Evolutionary conservation across 257 asterid genomes (phyloP).

Genomic region (Plantago elongata): DNA sequence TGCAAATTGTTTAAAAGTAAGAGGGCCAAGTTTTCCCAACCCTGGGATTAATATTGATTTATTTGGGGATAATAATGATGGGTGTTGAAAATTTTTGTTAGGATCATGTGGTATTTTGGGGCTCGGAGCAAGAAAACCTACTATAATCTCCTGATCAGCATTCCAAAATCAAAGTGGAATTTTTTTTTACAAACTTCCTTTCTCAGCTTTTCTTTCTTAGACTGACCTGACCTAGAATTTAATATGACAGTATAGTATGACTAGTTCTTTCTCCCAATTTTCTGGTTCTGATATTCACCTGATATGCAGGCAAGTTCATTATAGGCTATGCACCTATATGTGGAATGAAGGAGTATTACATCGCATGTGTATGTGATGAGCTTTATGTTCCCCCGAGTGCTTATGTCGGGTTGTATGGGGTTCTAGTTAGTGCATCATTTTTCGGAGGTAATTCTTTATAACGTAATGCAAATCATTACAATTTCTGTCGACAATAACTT

Average conservation of each 20-base stretch:
- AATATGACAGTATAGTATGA: neutral
- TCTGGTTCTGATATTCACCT: conserved; percentile 32
- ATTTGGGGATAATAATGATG: too few relatives aligned
- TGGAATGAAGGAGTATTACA: conserved; percentile 88
- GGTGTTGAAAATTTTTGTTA: too few relatives aligned
- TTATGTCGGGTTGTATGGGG: conserved; percentile 81
- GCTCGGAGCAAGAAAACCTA: too few relatives aligned
- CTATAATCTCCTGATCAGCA: too few relatives aligned
- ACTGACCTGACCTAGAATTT: neutral
- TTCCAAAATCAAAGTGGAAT: too few relatives aligned
- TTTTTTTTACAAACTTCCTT: too few relatives aligned
- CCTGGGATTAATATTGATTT: too few relatives aligned
- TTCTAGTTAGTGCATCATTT: conserved; percentile 85
- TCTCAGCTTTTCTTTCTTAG: neutral
- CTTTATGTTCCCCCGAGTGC: conserved; percentile 97
- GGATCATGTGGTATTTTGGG: too few relatives aligned
- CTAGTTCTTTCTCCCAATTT: conserved; percentile 6
- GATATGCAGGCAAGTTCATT: conserved; percentile 69
- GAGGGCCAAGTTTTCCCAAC: too few relatives aligned
- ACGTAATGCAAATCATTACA: too few relatives aligned
- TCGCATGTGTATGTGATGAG: conserved; percentile 89
- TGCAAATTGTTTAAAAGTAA: too few relatives aligned
- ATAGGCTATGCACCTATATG: conserved; percentile 77
- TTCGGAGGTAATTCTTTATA: conserved; percentile 69
- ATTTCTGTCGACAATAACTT: too few relatives aligned